Percentiles rank a stretch among this genome's conserved stretches.
These are phyloP conservation scores for Scenedesmus sp. DNA, from an alignment of 163 green algal species.

Conservation along the genomic window DNA sequence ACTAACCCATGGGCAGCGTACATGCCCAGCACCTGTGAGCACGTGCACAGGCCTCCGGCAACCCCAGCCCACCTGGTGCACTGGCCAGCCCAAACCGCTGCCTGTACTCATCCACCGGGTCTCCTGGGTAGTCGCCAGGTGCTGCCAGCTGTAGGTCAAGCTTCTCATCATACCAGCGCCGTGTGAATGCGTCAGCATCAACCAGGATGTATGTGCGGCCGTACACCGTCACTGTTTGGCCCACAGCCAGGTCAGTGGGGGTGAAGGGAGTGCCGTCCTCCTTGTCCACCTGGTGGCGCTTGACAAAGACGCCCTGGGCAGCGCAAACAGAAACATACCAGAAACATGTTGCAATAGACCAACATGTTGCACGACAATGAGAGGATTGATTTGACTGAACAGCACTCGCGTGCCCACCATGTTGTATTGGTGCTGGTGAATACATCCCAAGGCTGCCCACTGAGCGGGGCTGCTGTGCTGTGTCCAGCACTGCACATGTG, in stretches of 20 bases:
- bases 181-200: conserved; percentile 89
- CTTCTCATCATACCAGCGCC: conserved; percentile 64
- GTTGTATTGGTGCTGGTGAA: background rate
- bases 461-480: background rate
- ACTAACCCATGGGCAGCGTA: background rate
- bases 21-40: background rate
- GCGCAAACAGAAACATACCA: no score
- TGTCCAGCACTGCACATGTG: background rate
- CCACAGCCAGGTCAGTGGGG: conserved; percentile 80
- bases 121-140: conserved; percentile 73
- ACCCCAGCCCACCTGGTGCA: conserved; percentile 50
- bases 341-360: background rate
- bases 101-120: conserved; percentile 80
- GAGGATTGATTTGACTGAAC: no score
- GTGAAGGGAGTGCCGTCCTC: conserved; percentile 64
- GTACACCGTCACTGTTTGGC: conserved; percentile 81
- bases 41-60: background rate
- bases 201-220: conserved; percentile 83
- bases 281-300: conserved; percentile 81
- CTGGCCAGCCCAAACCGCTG: conserved; percentile 65
- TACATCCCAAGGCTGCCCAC: background rate
- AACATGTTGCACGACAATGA: no score
- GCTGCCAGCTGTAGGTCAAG: conserved; percentile 56
- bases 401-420: no score
- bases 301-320: conserved; percentile 91